Conservation (phyloP, 2,329 filamentous ascomycete species). For the Hypoxylon rubiginosum region DNA sequence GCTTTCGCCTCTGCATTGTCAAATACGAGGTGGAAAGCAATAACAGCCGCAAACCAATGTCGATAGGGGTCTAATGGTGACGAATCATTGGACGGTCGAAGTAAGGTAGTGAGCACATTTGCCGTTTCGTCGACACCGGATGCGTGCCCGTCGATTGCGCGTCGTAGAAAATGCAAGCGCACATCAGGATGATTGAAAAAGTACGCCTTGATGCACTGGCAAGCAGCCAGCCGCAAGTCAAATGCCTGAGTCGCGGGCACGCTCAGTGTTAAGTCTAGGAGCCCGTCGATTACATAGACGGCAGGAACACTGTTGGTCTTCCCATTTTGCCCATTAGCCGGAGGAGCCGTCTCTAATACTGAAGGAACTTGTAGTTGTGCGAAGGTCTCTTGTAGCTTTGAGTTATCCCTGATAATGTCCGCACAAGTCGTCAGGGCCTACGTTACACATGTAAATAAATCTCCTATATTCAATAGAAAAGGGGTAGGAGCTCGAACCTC, state of each 20-base stretch:
- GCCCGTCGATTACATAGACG: constrained; percentile 92
- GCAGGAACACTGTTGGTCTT: constrained; percentile 67
- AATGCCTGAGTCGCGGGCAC: constrained; percentile 76
- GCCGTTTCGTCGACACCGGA: constrained; percentile 84
- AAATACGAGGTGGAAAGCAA: constrained; percentile 87
- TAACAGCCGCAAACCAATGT: constrained; percentile 88
- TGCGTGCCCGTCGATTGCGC: constrained; percentile 89
- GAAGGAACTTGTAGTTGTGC: constrained; percentile 84
- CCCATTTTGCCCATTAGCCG: constrained; percentile 56
- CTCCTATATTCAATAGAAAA: constrained; percentile 28
- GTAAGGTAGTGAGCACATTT: constrained; percentile 87
- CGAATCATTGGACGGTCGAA: constrained; percentile 74
- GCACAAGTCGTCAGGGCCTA: constrained; percentile 85
- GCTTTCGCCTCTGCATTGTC: constrained; percentile 85
- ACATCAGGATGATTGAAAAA: constrained; percentile 86
- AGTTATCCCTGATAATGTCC: constrained; percentile 87
- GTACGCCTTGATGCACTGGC: constrained; percentile 93
- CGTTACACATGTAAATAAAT: constrained; percentile 48
- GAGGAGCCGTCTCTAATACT: constrained; percentile 60
- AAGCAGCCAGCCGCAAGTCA: constrained; percentile 85
- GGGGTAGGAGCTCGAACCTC: constrained; percentile 63
- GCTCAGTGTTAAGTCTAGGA: constrained; percentile 85
- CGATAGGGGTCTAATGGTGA: constrained; percentile 84
- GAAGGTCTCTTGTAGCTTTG: constrained; percentile 86
- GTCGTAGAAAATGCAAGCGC: constrained; percentile 84